Conservation (phyloP, 768 basidiomycete species). For the Pilatotrama ljubarskyi region DNA sequence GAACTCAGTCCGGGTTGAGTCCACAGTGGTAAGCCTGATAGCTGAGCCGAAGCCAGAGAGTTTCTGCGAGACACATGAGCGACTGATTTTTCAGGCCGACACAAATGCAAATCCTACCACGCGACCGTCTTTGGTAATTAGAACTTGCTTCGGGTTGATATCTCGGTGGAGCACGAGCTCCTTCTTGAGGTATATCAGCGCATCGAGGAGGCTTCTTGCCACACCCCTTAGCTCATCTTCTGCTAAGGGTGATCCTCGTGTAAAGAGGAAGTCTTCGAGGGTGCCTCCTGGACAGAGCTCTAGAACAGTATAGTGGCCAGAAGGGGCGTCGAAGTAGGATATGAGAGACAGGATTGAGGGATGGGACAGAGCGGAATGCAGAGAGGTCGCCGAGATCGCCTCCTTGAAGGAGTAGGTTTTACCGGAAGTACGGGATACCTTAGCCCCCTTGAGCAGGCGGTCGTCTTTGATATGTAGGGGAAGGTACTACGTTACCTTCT, state of each 20-base stretch:
- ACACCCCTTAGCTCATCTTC: constrained; percentile 42
- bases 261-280: constrained; percentile 34
- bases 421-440: not conserved
- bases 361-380: constrained; percentile 48
- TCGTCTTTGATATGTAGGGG: not conserved
- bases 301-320: constrained; percentile 40
- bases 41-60: constrained; percentile 43
- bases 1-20: constrained; percentile 25
- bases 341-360: constrained; percentile 50
- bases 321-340: constrained; percentile 38
- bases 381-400: constrained; percentile 17
- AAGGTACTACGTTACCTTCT: constrained; percentile 36
- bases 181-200: constrained; percentile 44
- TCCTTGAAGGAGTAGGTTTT: not conserved
- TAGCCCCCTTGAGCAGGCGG: not conserved
- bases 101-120: constrained; percentile 35
- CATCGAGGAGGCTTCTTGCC: constrained; percentile 41
- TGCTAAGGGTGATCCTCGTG: constrained; percentile 27
- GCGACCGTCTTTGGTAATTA: constrained; percentile 41
- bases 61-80: constrained; percentile 37
- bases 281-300: constrained; percentile 48
- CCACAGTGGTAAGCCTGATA: constrained; percentile 28
- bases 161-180: constrained; percentile 46
- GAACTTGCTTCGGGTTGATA: constrained; percentile 41
- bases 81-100: not conserved